Evolutionary conservation across 1,284 basidiomycete species (phyloP).

Genomic region (Ganoderma sp.): DNA sequence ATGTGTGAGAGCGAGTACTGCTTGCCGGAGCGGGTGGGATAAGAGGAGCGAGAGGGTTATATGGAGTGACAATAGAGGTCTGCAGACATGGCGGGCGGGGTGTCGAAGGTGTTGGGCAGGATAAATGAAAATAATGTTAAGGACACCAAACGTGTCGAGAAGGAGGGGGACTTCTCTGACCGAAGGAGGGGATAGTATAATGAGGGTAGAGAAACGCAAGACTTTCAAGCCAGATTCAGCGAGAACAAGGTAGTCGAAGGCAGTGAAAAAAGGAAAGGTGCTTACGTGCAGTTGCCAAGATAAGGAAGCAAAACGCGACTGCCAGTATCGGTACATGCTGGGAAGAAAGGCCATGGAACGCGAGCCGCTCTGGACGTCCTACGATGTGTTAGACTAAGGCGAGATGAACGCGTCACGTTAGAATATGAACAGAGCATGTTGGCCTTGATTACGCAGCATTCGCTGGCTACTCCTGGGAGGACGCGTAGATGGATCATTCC

Average conservation of each 20-base stretch:
- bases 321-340: no score
- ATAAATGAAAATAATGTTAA: constrained; percentile 35
- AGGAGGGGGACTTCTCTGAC: constrained; percentile 42
- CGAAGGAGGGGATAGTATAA: constrained; percentile 41
- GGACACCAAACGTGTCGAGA: constrained; percentile 42
- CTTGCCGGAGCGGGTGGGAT: constrained; percentile 34
- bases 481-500: no score
- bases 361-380: no score
- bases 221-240: constrained; percentile 32
- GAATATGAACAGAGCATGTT: no score
- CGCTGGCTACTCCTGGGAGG: no score
- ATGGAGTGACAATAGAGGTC: constrained; percentile 72
- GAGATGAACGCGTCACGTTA: no score
- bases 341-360: no score
- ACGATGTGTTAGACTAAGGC: no score
- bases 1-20: constrained; percentile 41
- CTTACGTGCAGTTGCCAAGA: no score
- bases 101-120: constrained; percentile 36
- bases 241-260: constrained; percentile 26
- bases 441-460: no score
- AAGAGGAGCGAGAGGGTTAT: constrained; percentile 50
- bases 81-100: constrained; percentile 50
- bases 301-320: no score
- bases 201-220: constrained; percentile 28
- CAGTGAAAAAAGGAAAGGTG: constrained; percentile 30